These are phyloP conservation scores for Cryptococcus depauperatus DNA, from an alignment of 1,284 basidiomycete species.

Conservation along the genomic window DNA sequence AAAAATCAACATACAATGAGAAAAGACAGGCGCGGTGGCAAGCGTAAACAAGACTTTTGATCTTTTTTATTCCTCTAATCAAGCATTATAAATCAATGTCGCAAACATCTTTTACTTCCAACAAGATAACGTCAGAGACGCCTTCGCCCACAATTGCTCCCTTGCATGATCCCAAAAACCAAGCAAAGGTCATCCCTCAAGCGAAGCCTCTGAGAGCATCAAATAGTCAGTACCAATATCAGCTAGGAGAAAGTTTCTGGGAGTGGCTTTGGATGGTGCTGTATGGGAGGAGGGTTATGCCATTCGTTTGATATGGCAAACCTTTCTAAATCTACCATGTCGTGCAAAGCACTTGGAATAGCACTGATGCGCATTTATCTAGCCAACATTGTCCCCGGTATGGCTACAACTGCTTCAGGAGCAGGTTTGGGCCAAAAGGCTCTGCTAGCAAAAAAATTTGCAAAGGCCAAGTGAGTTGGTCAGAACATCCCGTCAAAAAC, in stretches of 20 bases:
- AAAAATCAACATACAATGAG: too few relatives aligned
- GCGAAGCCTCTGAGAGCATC: conserved; percentile 68
- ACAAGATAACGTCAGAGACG: conserved; percentile 14
- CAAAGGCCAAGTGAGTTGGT: conserved; percentile 62
- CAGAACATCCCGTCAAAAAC: not conserved
- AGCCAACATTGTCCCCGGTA: conserved; percentile 44
- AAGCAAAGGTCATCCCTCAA: conserved; percentile 67
- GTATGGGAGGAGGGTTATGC: not conserved
- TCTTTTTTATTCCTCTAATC: too few relatives aligned
- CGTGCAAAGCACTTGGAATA: too few relatives aligned
- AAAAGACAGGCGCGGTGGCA: too few relatives aligned
- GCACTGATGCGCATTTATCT: not conserved
- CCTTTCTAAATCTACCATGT: not conserved
- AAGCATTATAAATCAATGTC: too few relatives aligned
- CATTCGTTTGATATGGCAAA: not conserved
- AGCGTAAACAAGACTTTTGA: too few relatives aligned
- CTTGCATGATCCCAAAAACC: conserved; percentile 68
- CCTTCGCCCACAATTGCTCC: conserved; percentile 54
- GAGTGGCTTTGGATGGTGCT: not conserved
- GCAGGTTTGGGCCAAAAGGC: conserved; percentile 80
- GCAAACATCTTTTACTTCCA: conserved; percentile 20
- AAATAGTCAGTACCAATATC: conserved; percentile 33
- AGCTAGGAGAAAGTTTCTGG: not conserved
- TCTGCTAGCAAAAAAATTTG: conserved; percentile 76
- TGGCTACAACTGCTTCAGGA: conserved; percentile 24